Evolutionary conservation across 495 filamentous ascomycete genomes (phyloP).

Genomic region (Talaromyces proteolyticus): DNA sequence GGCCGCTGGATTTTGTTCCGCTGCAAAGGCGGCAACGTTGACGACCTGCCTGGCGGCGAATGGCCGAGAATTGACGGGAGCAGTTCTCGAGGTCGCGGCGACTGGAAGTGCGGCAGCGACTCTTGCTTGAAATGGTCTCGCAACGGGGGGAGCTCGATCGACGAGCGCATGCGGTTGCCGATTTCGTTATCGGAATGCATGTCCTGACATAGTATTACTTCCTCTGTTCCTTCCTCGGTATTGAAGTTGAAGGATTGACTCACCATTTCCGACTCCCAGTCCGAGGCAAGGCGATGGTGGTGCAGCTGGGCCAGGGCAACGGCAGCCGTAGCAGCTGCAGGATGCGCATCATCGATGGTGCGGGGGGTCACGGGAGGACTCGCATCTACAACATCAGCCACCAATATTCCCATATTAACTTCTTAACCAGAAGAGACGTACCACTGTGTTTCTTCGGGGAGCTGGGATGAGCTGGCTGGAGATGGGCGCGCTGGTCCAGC

Average conservation of each 20-base stretch:
- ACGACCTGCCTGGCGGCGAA: conserved; percentile 81
- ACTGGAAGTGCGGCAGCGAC: conserved; percentile 55
- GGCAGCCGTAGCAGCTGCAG: conserved; percentile 69
- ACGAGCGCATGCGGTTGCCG: conserved; percentile 47
- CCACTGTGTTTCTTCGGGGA: conserved; percentile 21
- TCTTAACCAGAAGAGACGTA: conserved; percentile 11
- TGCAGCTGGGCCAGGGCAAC: conserved; percentile 85
- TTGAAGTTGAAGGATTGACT: conserved; percentile 18
- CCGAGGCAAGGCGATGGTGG: conserved; percentile 69
- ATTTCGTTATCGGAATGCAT: conserved; percentile 68
- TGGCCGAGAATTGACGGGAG: conserved; percentile 74
- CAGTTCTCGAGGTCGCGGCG: conserved; percentile 59
- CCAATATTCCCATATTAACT: conserved; percentile 17
- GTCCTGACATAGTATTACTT: conserved; percentile 40
- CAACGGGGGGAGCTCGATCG: conserved; percentile 71
- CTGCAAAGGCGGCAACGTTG: conserved; percentile 77
- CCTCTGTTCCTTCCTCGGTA: background rate
- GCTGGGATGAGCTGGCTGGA: conserved; percentile 35
- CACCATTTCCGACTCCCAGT: conserved; percentile 84
- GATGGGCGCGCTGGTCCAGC: conserved; percentile 61
- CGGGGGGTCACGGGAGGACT: conserved; percentile 68
- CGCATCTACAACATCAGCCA: conserved; percentile 52
- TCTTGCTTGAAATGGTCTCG: conserved; percentile 68
- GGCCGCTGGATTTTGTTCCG: conserved; percentile 58
- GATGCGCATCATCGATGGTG: conserved; percentile 65